Percentiles rank a stretch among this genome's conserved stretches.
phyloP scores from a whole-genome alignment of 129 eudicot genomes.

The Tanacetum coccineum region DNA sequence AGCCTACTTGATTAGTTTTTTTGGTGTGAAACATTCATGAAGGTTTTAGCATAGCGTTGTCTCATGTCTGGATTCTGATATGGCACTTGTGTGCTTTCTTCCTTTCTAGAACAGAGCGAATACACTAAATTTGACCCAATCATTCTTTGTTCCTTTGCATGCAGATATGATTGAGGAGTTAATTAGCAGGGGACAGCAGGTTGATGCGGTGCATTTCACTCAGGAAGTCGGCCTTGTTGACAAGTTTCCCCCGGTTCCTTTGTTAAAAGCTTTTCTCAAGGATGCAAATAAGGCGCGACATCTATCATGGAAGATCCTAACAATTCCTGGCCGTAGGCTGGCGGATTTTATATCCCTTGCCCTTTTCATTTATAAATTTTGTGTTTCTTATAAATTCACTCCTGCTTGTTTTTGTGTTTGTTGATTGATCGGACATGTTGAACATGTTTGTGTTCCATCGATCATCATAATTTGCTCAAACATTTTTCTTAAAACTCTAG shows the following conservation, averaged over 20 bases:
- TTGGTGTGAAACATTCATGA: not conserved
- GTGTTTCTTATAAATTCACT: too few species aligned
- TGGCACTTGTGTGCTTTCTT: too few species aligned
- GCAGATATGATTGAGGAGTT: constrained; percentile 97
- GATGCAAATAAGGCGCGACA: constrained; percentile 93
- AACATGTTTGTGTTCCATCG: not conserved
- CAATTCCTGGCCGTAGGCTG: constrained; percentile 80
- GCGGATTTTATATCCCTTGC: constrained; percentile 36
- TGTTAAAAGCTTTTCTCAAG: constrained; percentile 82
- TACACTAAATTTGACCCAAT: too few species aligned
- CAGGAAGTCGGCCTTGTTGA: constrained; percentile 89
- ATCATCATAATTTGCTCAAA: not conserved
- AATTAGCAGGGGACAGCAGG: constrained; percentile 96
- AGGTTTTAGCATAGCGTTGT: too few species aligned
- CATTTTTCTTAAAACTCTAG: too few species aligned
- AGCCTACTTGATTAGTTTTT: not conserved
- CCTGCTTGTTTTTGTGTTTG: too few species aligned
- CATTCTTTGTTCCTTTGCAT: not conserved
- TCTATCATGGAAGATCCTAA: constrained; percentile 78
- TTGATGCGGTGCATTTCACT: constrained; percentile 96
- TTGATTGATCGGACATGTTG: too few species aligned
- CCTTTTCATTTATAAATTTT: not conserved
- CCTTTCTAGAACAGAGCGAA: too few species aligned
- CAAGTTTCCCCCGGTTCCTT: constrained; percentile 82
- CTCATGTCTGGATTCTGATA: too few species aligned